Percentiles rank a stretch among this genome's conserved stretches.
Conservation (phyloP, 352 stramenopile species). For the Aphanomyces stellatus region DNA sequence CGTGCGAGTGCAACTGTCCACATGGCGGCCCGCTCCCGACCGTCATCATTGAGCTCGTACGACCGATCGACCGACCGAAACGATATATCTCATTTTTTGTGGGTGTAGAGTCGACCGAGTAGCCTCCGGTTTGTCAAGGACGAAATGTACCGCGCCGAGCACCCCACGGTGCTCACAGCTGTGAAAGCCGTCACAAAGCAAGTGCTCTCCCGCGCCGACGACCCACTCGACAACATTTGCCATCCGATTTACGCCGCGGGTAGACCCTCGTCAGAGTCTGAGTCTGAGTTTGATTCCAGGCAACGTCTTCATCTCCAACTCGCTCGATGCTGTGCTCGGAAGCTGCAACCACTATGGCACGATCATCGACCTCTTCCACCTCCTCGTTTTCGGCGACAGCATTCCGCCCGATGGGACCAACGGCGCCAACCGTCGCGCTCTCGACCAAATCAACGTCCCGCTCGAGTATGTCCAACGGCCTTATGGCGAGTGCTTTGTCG, state of each 20-base stretch:
- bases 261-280: not conserved
- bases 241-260: constrained; percentile 18
- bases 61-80: not conserved
- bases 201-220: constrained; percentile 11
- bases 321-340: constrained; percentile 57
- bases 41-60: constrained; percentile 10
- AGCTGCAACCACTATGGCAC: constrained; percentile 47
- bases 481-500: not conserved
- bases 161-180: not conserved
- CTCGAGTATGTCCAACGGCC: no score
- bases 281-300: no score
- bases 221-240: constrained; percentile 20
- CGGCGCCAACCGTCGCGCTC: constrained; percentile 24
- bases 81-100: not conserved
- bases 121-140: constrained; percentile 16
- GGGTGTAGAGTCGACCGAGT: constrained; percentile 10
- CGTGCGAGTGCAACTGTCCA: constrained; percentile 33
- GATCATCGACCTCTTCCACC: constrained; percentile 57
- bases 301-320: constrained; percentile 67
- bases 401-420: no score
- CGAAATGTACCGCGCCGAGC: not conserved
- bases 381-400: constrained; percentile 52
- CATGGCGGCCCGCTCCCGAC: not conserved
- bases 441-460: constrained; percentile 48
- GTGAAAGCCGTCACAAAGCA: not conserved